phyloP scores from a whole-genome alignment of 1,284 basidiomycete species.

The Heterobasidion irregulare region DNA sequence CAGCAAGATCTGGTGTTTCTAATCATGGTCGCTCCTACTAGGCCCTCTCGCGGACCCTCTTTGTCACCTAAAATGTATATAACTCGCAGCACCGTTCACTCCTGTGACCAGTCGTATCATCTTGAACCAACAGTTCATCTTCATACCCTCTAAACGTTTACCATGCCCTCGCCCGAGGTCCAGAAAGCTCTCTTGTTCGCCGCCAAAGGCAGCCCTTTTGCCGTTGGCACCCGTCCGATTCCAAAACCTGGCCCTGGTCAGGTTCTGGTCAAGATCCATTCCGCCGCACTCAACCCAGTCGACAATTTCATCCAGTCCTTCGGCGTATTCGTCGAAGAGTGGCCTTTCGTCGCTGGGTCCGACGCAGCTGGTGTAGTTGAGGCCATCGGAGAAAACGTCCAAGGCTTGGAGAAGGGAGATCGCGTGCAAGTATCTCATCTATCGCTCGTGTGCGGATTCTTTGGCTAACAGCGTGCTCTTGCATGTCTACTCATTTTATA shows the following conservation, averaged over 20 bases:
- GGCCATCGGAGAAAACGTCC: slow-evolving; percentile 28
- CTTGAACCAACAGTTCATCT: not conserved
- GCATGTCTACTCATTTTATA: not conserved
- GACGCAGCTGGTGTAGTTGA: slow-evolving; percentile 36
- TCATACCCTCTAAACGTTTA: not conserved
- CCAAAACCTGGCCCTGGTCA: slow-evolving; percentile 19
- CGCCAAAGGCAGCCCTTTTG: slow-evolving; percentile 6
- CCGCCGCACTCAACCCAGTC: slow-evolving; percentile 26
- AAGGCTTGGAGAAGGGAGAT: not conserved
- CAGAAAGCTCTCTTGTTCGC: slow-evolving; percentile 20
- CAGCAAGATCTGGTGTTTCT: no score
- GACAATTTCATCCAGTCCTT: slow-evolving; percentile 31
- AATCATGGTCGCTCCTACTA: no score
- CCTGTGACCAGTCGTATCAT: not conserved
- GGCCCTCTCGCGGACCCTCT: no score
- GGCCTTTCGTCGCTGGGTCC: slow-evolving; percentile 35
- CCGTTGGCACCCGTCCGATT: slow-evolving; percentile 9
- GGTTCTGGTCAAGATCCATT: slow-evolving; percentile 25
- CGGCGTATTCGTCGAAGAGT: slow-evolving; percentile 19
- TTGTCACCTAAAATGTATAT: no score
- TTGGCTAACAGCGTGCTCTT: no score
- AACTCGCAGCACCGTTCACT: no score
- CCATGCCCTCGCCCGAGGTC: not conserved
- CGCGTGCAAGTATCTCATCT: not conserved
- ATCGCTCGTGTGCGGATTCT: not conserved